Evolutionary conservation across 257 asterid species (phyloP).

Genomic region (Echites panduratus): DNA sequence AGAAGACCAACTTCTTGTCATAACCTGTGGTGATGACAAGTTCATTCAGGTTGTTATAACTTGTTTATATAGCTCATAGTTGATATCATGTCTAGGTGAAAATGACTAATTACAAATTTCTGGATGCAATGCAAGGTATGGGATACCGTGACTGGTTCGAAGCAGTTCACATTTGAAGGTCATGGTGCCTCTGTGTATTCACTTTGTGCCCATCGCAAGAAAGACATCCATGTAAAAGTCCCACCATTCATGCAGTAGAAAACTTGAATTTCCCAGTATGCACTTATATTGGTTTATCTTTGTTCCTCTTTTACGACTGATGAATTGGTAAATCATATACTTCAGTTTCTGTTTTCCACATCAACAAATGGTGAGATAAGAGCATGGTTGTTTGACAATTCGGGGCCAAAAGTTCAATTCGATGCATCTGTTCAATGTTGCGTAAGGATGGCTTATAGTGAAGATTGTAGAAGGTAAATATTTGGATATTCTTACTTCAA

Average conservation of each 20-base stretch:
- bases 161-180: conserved; percentile 54
- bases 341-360: conserved; percentile 56
- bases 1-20: conserved; percentile 32
- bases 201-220: conserved; percentile 49
- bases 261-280: conserved; percentile 1
- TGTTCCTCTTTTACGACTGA: neutral
- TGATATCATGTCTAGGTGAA: neutral
- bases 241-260: neutral
- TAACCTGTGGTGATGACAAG: conserved; percentile 82
- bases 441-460: conserved; percentile 55
- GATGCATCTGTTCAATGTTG: conserved; percentile 49
- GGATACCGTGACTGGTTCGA: conserved; percentile 54
- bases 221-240: conserved; percentile 40
- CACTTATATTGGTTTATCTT: neutral
- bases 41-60: conserved; percentile 46
- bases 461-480: conserved; percentile 53
- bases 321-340: neutral
- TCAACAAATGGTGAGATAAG: conserved; percentile 67
- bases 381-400: conserved; percentile 53
- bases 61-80: neutral
- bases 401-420: conserved; percentile 37
- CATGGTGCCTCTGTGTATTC: conserved; percentile 68
- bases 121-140: no score
- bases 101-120: conserved; percentile 14
- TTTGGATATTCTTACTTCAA: conserved; percentile 1